Conservation (phyloP, 345 rosid genomes). For the Camelina neglecta region DNA sequence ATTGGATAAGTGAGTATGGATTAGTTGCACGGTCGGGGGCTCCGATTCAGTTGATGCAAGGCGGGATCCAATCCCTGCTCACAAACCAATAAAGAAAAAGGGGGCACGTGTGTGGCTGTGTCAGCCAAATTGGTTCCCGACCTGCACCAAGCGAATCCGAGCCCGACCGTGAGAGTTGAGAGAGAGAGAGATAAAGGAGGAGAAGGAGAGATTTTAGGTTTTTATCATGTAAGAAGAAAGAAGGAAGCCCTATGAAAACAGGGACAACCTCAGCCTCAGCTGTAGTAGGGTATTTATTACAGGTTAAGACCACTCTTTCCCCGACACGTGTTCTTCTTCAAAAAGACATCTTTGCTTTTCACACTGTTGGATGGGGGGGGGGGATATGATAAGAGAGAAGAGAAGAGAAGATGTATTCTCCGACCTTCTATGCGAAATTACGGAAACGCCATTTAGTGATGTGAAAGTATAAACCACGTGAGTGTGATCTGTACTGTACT, state of each 20-base stretch:
- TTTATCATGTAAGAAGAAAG: background rate
- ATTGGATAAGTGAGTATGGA: background rate
- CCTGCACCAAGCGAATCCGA: slow-evolving; percentile 99
- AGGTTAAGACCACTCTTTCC: slow-evolving; percentile 5
- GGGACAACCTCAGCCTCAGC: slow-evolving; percentile 33
- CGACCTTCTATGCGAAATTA: slow-evolving; percentile 18
- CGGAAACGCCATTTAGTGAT: slow-evolving; percentile 25
- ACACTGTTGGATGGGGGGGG: background rate
- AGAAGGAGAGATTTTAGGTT: background rate
- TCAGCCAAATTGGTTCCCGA: slow-evolving; percentile 81
- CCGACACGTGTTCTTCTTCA: slow-evolving; percentile 23
- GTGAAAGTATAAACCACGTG: slow-evolving; percentile 37
- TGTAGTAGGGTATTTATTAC: slow-evolving; percentile 43
- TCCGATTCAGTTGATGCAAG: slow-evolving; percentile 99
- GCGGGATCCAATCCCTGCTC: slow-evolving; percentile 74
- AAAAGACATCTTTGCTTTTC: slow-evolving; percentile 10
- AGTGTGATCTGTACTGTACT: slow-evolving; percentile 38
- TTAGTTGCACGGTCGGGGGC: slow-evolving; percentile 59
- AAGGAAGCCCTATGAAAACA: slow-evolving; percentile 25
- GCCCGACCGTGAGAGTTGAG: slow-evolving; percentile 57
- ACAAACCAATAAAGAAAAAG: slow-evolving; percentile 35
- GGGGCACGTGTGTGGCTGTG: slow-evolving; percentile 34
- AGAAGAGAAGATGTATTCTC: slow-evolving; percentile 3
- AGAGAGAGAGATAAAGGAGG: background rate
- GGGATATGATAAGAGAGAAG: too few species aligned